A percentile compares a stretch with the other conserved stretches of the same genome.
phyloP scores from a whole-genome alignment of 306 rosid genomes.

The Vigna reflexopilosa region DNA sequence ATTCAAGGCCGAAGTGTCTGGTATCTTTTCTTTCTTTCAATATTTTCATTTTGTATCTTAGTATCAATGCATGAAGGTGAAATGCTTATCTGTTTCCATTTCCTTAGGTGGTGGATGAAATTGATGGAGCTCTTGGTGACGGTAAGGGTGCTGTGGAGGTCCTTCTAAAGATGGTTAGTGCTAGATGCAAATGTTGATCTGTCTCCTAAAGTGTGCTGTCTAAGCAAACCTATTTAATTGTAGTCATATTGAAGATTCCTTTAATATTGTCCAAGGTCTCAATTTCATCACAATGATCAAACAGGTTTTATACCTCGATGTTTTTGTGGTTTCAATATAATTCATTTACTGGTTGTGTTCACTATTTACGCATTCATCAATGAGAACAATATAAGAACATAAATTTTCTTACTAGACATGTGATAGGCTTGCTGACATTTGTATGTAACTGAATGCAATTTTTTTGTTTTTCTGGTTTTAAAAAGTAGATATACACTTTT shows the following conservation, averaged over 20 bases:
- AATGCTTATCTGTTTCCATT: slow-evolving; percentile 22
- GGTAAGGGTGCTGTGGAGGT: slow-evolving; percentile 98
- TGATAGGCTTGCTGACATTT: slow-evolving; percentile 20
- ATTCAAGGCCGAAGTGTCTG: slow-evolving; percentile 87
- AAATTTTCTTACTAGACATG: slow-evolving; percentile 10
- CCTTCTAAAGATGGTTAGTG: slow-evolving; percentile 87
- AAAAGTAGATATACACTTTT: slow-evolving; percentile 24
- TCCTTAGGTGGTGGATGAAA: slow-evolving; percentile 89
- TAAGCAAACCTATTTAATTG: slow-evolving; percentile 25
- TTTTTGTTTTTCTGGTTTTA: slow-evolving; percentile 24
- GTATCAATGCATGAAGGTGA: slow-evolving; percentile 13
- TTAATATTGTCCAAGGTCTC: slow-evolving; percentile 21
- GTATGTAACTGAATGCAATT: slow-evolving; percentile 22
- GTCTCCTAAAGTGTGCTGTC: slow-evolving; percentile 26
- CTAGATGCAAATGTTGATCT: slow-evolving; percentile 23
- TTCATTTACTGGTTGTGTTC: slow-evolving; percentile 22
- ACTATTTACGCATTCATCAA: slow-evolving; percentile 26
- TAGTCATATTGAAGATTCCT: slow-evolving; percentile 17
- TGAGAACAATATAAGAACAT: slow-evolving; percentile 13
- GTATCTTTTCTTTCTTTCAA: slow-evolving; percentile 53
- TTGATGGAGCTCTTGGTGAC: slow-evolving; percentile 94
- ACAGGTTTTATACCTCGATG: slow-evolving; percentile 31
- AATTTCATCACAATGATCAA: slow-evolving; percentile 14
- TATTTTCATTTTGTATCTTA: slow-evolving; percentile 31
- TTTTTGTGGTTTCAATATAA: slow-evolving; percentile 23